These are phyloP conservation scores for Ophiostoma populinum DNA, from an alignment of 2,329 filamentous ascomycete species.

Conservation along the genomic window DNA sequence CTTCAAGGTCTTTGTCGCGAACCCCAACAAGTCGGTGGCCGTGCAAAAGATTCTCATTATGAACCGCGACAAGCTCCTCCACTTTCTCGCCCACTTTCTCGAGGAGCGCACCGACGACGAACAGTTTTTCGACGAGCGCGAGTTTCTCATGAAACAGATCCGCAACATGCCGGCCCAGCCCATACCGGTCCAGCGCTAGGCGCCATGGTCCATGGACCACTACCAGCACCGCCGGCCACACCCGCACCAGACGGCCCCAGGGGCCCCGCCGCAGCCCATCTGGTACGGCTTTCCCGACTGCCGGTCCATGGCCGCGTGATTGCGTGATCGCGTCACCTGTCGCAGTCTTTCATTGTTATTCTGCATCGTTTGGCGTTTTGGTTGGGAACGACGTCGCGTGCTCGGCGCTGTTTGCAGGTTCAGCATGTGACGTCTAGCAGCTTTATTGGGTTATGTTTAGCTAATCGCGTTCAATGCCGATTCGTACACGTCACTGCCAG, in stretches of 20 bases:
- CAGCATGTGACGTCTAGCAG: too few species aligned
- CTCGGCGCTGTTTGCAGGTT: too few species aligned
- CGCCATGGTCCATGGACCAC: constrained; percentile 3
- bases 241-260: too few species aligned
- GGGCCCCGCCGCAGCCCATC: background rate
- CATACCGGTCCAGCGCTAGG: constrained; percentile 25
- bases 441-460: too few species aligned
- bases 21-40: constrained; percentile 92
- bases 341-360: too few species aligned
- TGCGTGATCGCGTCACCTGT: too few species aligned
- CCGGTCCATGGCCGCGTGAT: too few species aligned
- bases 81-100: constrained; percentile 79
- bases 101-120: constrained; percentile 94
- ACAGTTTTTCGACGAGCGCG: constrained; percentile 95
- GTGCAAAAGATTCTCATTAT: constrained; percentile 93
- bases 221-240: background rate
- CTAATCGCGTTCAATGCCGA: too few species aligned
- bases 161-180: constrained; percentile 45
- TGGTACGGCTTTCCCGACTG: too few species aligned
- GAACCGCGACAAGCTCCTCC: constrained; percentile 80
- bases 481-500: too few species aligned
- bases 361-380: too few species aligned
- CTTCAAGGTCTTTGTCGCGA: constrained; percentile 98
- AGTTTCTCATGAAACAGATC: constrained; percentile 93
- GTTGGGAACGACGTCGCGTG: too few species aligned